phyloP scores from a whole-genome alignment of 2,329 filamentous ascomycete genomes.

The Lomentospora prolificans region DNA sequence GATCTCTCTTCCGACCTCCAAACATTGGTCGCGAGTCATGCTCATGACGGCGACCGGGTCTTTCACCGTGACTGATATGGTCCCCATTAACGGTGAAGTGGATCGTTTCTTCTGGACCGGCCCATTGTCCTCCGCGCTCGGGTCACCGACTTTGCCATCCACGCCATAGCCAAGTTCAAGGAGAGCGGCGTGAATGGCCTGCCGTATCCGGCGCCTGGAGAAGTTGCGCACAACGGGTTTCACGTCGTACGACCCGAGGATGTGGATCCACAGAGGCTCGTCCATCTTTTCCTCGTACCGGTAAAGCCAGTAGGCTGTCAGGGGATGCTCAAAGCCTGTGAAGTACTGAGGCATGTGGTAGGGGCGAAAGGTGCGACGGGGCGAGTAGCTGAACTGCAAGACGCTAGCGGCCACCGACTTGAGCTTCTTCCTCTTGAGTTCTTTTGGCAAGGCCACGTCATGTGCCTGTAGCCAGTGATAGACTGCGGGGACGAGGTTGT shows the following conservation, averaged over 20 bases:
- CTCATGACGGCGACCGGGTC: constrained; percentile 3
- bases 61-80: constrained; percentile 7
- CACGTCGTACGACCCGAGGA: constrained; percentile 8
- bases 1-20: constrained; percentile 9
- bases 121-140: not conserved
- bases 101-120: not conserved
- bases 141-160: constrained; percentile 8
- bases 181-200: constrained; percentile 9
- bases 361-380: constrained; percentile 4
- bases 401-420: not conserved
- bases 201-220: constrained; percentile 11
- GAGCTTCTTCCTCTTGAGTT: not conserved
- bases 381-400: constrained; percentile 7
- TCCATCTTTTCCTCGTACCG: constrained; percentile 10
- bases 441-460: not conserved
- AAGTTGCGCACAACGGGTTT: constrained; percentile 11
- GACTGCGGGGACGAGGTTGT: not conserved
- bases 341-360: constrained; percentile 11
- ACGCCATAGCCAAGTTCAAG: constrained; percentile 9
- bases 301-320: constrained; percentile 10
- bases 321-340: constrained; percentile 6
- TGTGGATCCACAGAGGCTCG: constrained; percentile 11
- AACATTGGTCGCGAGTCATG: not conserved
- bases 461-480: not conserved
- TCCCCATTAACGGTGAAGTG: constrained; percentile 8